These are phyloP conservation scores for Trichosporon sp. DNA, from an alignment of 1,284 basidiomycete species.

Conservation along the genomic window DNA sequence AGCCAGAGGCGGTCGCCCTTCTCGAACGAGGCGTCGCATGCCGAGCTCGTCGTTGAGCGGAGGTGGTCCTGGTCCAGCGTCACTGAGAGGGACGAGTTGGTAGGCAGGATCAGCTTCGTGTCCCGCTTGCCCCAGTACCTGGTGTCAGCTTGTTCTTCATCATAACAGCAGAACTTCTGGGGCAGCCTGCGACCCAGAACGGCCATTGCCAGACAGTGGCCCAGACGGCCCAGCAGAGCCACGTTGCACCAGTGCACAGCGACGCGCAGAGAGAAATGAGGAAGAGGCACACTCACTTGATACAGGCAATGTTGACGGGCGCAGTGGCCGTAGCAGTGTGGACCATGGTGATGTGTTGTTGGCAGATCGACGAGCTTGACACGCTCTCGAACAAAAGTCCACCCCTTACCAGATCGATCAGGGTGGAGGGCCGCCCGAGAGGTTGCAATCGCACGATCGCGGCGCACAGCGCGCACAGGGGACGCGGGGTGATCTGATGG, in stretches of 20 bases:
- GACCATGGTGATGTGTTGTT: conserved; percentile 42
- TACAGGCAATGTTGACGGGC: conserved; percentile 93
- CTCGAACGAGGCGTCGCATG: conserved; percentile 69
- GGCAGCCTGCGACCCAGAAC: too few species aligned
- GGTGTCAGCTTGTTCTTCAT: conserved; percentile 12
- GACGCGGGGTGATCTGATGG: neutral
- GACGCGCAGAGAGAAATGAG: neutral
- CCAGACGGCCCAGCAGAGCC: too few species aligned
- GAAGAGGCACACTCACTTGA: conserved; percentile 62
- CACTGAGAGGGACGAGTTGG: conserved; percentile 94
- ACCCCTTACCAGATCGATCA: too few species aligned
- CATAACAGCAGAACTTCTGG: too few species aligned
- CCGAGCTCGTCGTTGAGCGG: conserved; percentile 85
- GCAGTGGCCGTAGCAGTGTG: conserved; percentile 86
- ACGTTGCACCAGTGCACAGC: too few species aligned
- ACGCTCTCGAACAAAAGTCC: neutral
- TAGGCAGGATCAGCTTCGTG: conserved; percentile 89
- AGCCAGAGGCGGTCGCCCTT: conserved; percentile 79
- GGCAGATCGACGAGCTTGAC: neutral
- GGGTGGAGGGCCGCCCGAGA: too few species aligned
- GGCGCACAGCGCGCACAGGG: too few species aligned
- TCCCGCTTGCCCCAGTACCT: conserved; percentile 99
- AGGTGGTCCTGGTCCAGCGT: conserved; percentile 96
- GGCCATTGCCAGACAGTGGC: too few species aligned
- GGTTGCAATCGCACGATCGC: conserved; percentile 1